Base-by-base conservation (phyloP, 1,139 yeast genomes). In the Blastobotrys malaysiensis region DNA sequence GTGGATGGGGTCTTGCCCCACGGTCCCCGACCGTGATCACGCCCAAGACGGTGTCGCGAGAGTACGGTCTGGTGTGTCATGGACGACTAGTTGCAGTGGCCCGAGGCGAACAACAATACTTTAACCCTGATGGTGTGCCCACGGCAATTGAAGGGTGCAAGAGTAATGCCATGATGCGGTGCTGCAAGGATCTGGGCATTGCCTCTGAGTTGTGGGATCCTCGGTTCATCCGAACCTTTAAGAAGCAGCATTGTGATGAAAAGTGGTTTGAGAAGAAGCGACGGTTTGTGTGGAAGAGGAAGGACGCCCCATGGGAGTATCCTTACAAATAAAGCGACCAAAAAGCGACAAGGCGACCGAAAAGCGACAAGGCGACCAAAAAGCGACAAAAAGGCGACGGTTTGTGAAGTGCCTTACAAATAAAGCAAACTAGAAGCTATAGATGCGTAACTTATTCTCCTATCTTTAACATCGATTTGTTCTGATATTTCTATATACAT, bases 141-240 rank as follows among this genome's bases (percentile, higher is more conserved):
- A 93, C 98, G 0, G 98, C 99, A 0, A 85, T 95, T 49, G 99
- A 93, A 72, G 99, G 99, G 13, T 93, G 99, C 71, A 90, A 90
- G 68, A 85, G 95, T 68, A 93, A 93, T 68, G 98, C 99, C 0
- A 75, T 93, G 70, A 93, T 93, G 98, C 80, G 99, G 67, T 91
- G 98, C 67, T 93, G 99, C 72, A 93, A 93, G 68, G 99, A 93
- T 72, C 77, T 93, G 63, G 98, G 98, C 4, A 86, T 93, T 63
- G 99, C 98, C 1, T 87, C 96, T 57, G 99, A 93, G 66, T 76
- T 93, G 54, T 93, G 99, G 99, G 99, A 93, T 67, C 99, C 99
- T 1, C 75, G 82, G 46, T 93, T 91, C 65, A 90, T 93, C 59
- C 81, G 93, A 61, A 72, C 73, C 44, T 93, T 90, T 79, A 93